phyloP scores from a whole-genome alignment of 805 yeast genomes.

The Candida sanyiensis region DNA sequence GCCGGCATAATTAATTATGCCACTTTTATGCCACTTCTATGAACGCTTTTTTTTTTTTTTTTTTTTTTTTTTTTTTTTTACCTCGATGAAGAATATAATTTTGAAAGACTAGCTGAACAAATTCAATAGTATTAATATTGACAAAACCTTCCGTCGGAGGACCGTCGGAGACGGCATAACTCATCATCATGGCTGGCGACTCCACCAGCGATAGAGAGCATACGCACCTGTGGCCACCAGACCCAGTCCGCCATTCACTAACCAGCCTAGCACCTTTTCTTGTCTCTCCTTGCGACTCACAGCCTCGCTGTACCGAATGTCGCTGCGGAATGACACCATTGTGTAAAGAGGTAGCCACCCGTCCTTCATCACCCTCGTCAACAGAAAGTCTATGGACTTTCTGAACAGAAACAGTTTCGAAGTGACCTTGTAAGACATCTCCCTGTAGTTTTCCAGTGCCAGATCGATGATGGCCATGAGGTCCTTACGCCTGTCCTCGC shows the following conservation, averaged over 20 bases:
- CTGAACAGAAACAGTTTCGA: conserved; percentile 54
- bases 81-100: too few relatives aligned
- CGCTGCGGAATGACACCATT: conserved; percentile 86
- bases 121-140: neutral
- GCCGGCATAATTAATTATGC: too few relatives aligned
- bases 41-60: too few relatives aligned
- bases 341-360: conserved; percentile 83
- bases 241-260: neutral
- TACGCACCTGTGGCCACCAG: neutral
- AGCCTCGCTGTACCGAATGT: conserved; percentile 71
- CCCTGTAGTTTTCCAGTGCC: conserved; percentile 76
- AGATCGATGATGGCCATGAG: conserved; percentile 69
- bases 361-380: conserved; percentile 55
- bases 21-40: too few relatives aligned
- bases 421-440: conserved; percentile 80
- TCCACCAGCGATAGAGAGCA: conserved; percentile 1
- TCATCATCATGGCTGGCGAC: neutral
- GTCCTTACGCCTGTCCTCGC: conserved; percentile 48
- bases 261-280: conserved; percentile 36
- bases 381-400: conserved; percentile 59
- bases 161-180: neutral
- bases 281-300: conserved; percentile 51
- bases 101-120: too few relatives aligned
- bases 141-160: neutral
- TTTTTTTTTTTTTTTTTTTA: too few relatives aligned